phyloP scores from a whole-genome alignment of 208 protist species.

The Crithidia mellificae region DNA sequence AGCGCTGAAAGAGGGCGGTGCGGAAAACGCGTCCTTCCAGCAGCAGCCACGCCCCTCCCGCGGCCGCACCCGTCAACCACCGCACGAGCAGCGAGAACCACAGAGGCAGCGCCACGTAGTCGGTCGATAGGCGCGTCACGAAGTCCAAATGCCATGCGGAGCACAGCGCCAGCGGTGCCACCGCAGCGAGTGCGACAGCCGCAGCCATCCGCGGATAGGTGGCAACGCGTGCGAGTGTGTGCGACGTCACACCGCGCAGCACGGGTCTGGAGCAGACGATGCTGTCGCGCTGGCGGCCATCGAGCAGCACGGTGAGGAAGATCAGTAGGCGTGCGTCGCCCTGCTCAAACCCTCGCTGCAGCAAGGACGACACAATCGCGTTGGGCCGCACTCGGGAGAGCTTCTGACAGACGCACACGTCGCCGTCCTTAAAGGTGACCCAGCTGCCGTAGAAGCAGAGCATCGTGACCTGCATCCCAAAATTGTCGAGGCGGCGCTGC shows the following conservation, averaged over 20 bases:
- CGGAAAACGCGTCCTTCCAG: slow-evolving; percentile 12
- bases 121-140: slow-evolving; percentile 10
- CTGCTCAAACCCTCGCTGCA: not conserved
- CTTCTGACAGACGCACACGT: slow-evolving; percentile 11
- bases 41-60: slow-evolving; percentile 5
- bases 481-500: not conserved
- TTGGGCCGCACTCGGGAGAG: slow-evolving; percentile 7
- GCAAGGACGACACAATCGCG: not conserved
- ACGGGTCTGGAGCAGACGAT: slow-evolving; percentile 5
- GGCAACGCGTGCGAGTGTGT: slow-evolving; percentile 6
- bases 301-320: slow-evolving; percentile 6
- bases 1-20: slow-evolving; percentile 27
- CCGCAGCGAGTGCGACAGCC: not conserved
- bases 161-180: slow-evolving; percentile 15
- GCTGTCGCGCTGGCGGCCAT: not conserved
- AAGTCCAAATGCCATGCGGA: slow-evolving; percentile 23
- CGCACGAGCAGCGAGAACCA: slow-evolving; percentile 23
- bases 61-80: slow-evolving; percentile 16
- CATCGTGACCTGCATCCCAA: slow-evolving; percentile 6
- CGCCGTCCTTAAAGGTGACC: slow-evolving; percentile 10
- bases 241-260: slow-evolving; percentile 12
- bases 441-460: slow-evolving; percentile 23
- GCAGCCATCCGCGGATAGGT: slow-evolving; percentile 8
- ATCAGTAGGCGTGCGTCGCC: slow-evolving; percentile 1
- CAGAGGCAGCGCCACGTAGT: slow-evolving; percentile 24